Evolutionary conservation across 768 basidiomycete species (phyloP).

Genomic region (Lentinula lateritia): DNA sequence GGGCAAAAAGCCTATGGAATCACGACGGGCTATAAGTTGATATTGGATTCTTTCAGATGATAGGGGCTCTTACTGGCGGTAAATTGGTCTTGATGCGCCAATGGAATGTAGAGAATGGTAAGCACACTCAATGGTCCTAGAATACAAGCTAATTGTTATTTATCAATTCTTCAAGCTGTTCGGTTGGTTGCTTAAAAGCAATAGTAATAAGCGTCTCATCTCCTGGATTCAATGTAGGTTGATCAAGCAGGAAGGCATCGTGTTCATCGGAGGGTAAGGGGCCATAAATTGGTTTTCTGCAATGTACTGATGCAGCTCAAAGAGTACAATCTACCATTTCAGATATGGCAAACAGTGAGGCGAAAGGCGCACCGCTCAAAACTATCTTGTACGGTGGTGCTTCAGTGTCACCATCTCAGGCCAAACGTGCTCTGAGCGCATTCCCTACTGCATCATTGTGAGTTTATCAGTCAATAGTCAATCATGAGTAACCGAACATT

Average conservation of each 20-base stretch:
- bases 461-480: neutral
- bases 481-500: neutral
- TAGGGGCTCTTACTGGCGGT: constrained; percentile 47
- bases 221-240: constrained; percentile 23
- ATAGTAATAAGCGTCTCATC: constrained; percentile 24
- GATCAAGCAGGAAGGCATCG: constrained; percentile 47
- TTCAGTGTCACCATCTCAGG: constrained; percentile 43
- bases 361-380: constrained; percentile 41
- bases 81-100: constrained; percentile 52
- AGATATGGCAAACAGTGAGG: constrained; percentile 47
- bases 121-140: neutral
- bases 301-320: constrained; percentile 44
- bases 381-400: constrained; percentile 49
- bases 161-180: neutral
- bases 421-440: constrained; percentile 12
- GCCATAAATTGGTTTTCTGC: neutral
- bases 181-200: neutral
- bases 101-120: constrained; percentile 54
- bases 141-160: neutral
- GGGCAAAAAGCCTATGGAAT: constrained; percentile 15
- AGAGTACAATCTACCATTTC: constrained; percentile 27
- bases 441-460: constrained; percentile 8
- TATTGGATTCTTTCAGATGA: constrained; percentile 31
- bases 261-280: constrained; percentile 45
- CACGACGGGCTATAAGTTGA: neutral